A percentile compares a stretch with the other conserved stretches of the same genome.
Evolutionary conservation across 371 early-diverging fungal species (phyloP).

Genomic region (Spraguea lophii): DNA sequence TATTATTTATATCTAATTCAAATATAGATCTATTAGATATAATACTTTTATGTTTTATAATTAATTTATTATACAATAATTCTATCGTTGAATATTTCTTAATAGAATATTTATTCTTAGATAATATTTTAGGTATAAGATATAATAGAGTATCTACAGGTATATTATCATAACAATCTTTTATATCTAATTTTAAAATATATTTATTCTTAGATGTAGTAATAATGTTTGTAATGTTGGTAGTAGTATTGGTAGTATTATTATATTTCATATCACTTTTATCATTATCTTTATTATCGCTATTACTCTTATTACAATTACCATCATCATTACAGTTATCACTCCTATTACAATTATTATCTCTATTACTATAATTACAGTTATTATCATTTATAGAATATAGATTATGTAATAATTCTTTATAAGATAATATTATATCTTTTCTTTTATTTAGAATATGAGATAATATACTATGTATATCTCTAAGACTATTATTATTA

Average conservation of each 20-base stretch:
- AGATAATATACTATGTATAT: too few species aligned
- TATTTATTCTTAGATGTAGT: conserved; percentile 1
- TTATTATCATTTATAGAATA: too few species aligned
- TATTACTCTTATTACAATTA: too few species aligned
- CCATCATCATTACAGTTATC: too few species aligned
- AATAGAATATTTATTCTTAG: conserved; percentile 13
- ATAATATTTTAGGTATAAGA: conserved; percentile 5
- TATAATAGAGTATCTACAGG: conserved; percentile 12
- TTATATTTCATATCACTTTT: not conserved
- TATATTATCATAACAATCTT: conserved; percentile 39
- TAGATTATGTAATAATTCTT: too few species aligned
- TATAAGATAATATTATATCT: too few species aligned
- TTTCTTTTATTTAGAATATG: too few species aligned
- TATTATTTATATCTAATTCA: not conserved
- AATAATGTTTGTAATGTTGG: not conserved
- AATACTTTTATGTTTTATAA: too few species aligned
- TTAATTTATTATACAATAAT: too few species aligned
- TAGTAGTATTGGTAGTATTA: too few species aligned
- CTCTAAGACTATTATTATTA: too few species aligned
- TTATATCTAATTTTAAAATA: conserved; percentile 34
- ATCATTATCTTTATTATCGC: too few species aligned
- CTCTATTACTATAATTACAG: not conserved
- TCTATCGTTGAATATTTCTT: not conserved
- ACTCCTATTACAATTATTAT: not conserved
- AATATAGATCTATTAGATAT: not conserved